These are phyloP conservation scores for Diaporthe citriasiana DNA, from an alignment of 2,329 filamentous ascomycete genomes.

Conservation along the genomic window DNA sequence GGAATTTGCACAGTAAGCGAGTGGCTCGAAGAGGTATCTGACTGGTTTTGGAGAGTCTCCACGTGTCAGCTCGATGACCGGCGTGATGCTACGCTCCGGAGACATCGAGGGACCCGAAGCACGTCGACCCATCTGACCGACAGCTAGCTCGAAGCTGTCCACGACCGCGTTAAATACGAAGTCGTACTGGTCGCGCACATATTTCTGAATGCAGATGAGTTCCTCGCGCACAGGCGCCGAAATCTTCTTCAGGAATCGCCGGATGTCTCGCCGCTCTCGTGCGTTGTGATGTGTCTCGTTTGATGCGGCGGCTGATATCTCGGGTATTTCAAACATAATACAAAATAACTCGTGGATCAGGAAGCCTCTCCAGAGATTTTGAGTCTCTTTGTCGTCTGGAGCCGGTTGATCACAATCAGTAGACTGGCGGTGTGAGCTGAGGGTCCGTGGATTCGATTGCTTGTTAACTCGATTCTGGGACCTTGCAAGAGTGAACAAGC, in stretches of 20 bases:
- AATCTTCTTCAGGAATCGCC: no score
- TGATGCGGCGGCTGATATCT: not conserved
- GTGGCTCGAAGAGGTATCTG: not conserved
- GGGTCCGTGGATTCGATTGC: not conserved
- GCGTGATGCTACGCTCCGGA: no score
- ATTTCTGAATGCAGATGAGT: not conserved
- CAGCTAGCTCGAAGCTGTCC: not conserved
- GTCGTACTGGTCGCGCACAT: not conserved
- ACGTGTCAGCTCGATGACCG: not conserved
- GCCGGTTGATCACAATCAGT: no score
- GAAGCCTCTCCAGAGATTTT: not conserved
- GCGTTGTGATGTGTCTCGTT: no score
- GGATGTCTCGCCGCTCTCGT: no score
- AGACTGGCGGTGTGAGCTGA: not conserved
- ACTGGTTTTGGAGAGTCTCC: rapidly evolving
- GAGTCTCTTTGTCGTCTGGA: not conserved
- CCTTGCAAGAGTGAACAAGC: not conserved
- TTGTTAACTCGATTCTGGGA: not conserved
- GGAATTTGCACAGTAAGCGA: rapidly evolving
- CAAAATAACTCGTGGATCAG: not conserved
- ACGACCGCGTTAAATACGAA: not conserved
- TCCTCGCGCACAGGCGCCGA: not conserved
- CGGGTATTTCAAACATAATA: not conserved
- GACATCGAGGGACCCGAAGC: not conserved
- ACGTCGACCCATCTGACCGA: not conserved